These are phyloP conservation scores for Ramaria rubella DNA, from an alignment of 768 basidiomycete genomes.

Conservation along the genomic window DNA sequence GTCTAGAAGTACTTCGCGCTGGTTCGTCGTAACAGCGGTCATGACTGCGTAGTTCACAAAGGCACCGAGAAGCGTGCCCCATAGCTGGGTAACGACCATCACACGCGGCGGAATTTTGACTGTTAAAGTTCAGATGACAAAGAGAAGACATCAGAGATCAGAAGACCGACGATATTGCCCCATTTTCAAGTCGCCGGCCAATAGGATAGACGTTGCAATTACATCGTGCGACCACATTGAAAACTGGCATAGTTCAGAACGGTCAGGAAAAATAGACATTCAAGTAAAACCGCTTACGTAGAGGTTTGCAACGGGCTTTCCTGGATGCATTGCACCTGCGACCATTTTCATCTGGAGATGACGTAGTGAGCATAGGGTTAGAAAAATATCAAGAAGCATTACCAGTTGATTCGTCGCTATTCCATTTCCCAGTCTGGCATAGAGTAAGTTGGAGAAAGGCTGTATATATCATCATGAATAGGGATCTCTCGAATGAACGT, in stretches of 20 bases:
- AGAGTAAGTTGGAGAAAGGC: constrained; percentile 52
- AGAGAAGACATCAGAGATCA: background rate
- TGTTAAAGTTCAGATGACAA: background rate
- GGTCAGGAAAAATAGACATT: background rate
- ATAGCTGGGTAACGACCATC: constrained; percentile 60
- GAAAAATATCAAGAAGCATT: too few species aligned
- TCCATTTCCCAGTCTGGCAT: constrained; percentile 54
- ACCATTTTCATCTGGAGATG: constrained; percentile 65
- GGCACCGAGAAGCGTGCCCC: constrained; percentile 52
- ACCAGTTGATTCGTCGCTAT: constrained; percentile 49
- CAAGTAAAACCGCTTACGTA: constrained; percentile 36
- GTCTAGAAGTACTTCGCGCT: constrained; percentile 46
- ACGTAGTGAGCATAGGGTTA: background rate
- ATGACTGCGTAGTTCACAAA: constrained; percentile 39
- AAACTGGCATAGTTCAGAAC: constrained; percentile 33
- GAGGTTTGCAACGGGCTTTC: constrained; percentile 61
- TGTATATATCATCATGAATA: constrained; percentile 18
- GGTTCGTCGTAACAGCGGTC: constrained; percentile 37
- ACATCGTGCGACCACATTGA: constrained; percentile 65
- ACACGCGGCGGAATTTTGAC: constrained; percentile 61
- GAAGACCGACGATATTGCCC: constrained; percentile 34
- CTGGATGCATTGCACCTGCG: constrained; percentile 52
- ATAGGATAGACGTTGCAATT: constrained; percentile 43
- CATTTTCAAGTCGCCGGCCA: constrained; percentile 34
- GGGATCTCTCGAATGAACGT: background rate